These are phyloP conservation scores for Thoreauomyces humboldtii DNA, from an alignment of 192 early-diverging fungal genomes.

Conservation along the genomic window DNA sequence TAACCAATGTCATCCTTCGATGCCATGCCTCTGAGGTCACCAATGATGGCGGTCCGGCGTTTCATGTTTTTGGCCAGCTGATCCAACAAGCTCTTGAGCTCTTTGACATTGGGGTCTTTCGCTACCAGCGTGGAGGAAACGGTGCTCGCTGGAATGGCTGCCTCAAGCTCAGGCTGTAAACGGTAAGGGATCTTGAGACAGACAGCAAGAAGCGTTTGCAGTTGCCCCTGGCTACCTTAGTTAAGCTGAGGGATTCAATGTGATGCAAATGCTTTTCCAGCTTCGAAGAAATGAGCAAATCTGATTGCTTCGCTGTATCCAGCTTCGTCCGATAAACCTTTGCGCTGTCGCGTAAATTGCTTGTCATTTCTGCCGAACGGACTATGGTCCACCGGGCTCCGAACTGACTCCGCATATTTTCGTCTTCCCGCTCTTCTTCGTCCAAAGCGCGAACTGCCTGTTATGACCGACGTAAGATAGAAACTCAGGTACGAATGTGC, in stretches of 20 bases:
- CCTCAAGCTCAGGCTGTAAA: conserved; percentile 42
- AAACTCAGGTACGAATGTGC: background rate
- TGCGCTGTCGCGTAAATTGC: conserved; percentile 53
- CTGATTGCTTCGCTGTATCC: conserved; percentile 57
- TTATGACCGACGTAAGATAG: background rate
- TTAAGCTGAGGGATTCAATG: conserved; percentile 51
- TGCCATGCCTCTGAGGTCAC: conserved; percentile 65
- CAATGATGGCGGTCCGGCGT: conserved; percentile 58
- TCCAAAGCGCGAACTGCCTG: conserved; percentile 64
- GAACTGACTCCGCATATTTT: conserved; percentile 53
- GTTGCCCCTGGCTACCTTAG: conserved; percentile 9
- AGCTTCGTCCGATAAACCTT: conserved; percentile 56
- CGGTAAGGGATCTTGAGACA: too few relatives aligned
- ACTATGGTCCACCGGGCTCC: conserved; percentile 59
- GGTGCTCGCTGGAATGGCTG: conserved; percentile 60
- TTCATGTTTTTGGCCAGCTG: conserved; percentile 57
- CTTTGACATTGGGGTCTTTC: conserved; percentile 60
- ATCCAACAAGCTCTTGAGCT: conserved; percentile 57
- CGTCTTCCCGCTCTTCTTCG: conserved; percentile 71
- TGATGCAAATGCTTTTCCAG: conserved; percentile 57
- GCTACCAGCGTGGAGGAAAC: conserved; percentile 53
- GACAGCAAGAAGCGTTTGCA: background rate
- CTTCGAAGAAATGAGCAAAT: conserved; percentile 54
- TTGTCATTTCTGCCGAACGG: conserved; percentile 51
- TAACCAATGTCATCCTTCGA: conserved; percentile 75